A percentile compares a stretch with the other conserved stretches of the same genome.
Conservation (phyloP, 2,329 filamentous ascomycete genomes). For the Aspergillus sojae region DNA sequence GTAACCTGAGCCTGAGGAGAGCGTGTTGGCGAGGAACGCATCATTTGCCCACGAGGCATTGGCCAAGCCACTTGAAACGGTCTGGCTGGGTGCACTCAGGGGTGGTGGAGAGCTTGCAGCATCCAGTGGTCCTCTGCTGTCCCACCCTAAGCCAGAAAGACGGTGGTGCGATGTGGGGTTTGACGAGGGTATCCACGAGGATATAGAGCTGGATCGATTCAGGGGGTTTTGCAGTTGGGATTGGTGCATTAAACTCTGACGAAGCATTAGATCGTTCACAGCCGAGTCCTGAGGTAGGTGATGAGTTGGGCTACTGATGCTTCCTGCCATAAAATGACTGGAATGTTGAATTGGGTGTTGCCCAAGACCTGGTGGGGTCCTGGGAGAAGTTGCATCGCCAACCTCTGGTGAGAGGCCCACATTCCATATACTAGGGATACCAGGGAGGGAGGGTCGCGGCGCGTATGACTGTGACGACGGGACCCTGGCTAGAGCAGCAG, state of each 20-base stretch:
- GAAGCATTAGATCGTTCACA: slow-evolving; percentile 31
- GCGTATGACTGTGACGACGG: slow-evolving; percentile 36
- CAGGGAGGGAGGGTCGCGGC: slow-evolving; percentile 31
- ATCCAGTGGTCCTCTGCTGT: slow-evolving; percentile 20
- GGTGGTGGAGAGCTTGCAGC: slow-evolving; percentile 21
- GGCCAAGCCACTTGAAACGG: slow-evolving; percentile 29
- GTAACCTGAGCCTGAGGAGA: slow-evolving; percentile 28
- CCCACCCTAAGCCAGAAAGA: slow-evolving; percentile 28
- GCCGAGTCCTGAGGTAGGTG: slow-evolving; percentile 29
- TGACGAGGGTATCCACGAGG: slow-evolving; percentile 28
- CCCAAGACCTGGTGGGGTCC: slow-evolving; percentile 41
- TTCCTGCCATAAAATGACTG: slow-evolving; percentile 19
- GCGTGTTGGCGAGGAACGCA: slow-evolving; percentile 38
- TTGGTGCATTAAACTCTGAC: slow-evolving; percentile 31
- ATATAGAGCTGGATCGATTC: slow-evolving; percentile 24
- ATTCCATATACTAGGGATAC: slow-evolving; percentile 49
- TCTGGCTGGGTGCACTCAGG: slow-evolving; percentile 28
- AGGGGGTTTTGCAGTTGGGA: slow-evolving; percentile 25
- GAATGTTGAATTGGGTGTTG: slow-evolving; percentile 20
- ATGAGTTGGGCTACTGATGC: slow-evolving; percentile 17
- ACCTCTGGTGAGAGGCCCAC: slow-evolving; percentile 48
- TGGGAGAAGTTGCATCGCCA: slow-evolving; percentile 43
- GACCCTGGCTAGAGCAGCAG: slow-evolving; percentile 22
- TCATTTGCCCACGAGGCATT: slow-evolving; percentile 40
- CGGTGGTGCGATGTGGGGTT: slow-evolving; percentile 20